Evolutionary conservation across 164 flowering plant species (phyloP).

Genomic region (Annona cherimola): DNA sequence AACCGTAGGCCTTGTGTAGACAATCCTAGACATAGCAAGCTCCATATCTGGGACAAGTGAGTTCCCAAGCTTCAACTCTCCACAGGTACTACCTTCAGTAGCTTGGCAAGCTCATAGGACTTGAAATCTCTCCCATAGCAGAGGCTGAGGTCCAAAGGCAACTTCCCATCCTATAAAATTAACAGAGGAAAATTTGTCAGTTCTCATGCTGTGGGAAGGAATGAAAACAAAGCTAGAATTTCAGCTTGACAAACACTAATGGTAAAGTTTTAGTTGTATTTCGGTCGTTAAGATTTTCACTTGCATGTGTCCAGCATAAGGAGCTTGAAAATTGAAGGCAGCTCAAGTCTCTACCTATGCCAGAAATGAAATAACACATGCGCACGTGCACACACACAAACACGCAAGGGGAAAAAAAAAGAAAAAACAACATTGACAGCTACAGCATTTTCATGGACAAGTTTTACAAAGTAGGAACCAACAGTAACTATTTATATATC

Average conservation of each 20-base stretch:
- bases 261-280: too few species aligned
- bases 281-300: neutral
- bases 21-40: too few species aligned
- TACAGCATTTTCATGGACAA: neutral
- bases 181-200: neutral
- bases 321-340: neutral
- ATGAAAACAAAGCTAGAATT: too few species aligned
- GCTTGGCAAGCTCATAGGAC: constrained; percentile 80
- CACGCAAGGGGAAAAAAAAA: neutral
- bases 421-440: neutral
- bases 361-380: neutral
- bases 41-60: too few species aligned
- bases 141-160: constrained; percentile 72
- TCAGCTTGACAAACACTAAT: too few species aligned
- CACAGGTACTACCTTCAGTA: constrained; percentile 71
- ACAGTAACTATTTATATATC: too few species aligned
- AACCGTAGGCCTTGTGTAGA: too few species aligned
- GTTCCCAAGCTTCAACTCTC: constrained; percentile 29
- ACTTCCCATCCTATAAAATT: constrained; percentile 70
- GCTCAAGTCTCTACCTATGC: neutral
- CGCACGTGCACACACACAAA: neutral
- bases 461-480: neutral
- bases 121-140: constrained; percentile 93
- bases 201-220: too few species aligned
- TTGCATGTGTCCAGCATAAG: neutral